Base-by-base conservation (phyloP, 2,329 filamentous ascomycete species). In the Claviceps arundinis region DNA sequence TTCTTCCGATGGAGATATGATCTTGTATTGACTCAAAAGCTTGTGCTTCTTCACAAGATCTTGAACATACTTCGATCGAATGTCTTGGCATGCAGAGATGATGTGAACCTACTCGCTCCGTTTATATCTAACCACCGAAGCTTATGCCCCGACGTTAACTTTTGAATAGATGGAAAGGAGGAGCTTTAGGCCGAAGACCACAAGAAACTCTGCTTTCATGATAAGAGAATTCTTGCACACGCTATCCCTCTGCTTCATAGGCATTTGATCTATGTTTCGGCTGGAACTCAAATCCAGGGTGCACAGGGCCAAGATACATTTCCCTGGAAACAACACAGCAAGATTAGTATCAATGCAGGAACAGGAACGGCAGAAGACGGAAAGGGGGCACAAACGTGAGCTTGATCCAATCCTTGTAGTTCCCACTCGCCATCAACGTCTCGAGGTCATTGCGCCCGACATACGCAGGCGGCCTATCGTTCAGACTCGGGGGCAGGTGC, bases 351-450 rank as follows among this genome's bases (percentile, higher is more conserved):
- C 6, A 1, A 13, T 22, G 4, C 24, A 14, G 40, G 3, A 40
- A 17, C 9, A 30, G 14, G 4, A 11, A 49, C n/a, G 2, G 24
- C 13, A 41, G 26, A 5, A 30, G 8, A 17, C 30, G 16, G 8
- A 22, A 8, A 7, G 53, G 19, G 40, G 22, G 5, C 19, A 75
- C 81, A 67, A 78, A 93, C 89, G 84, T 94, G 62, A 98, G 94
- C 74, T 95, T 97, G 67, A 98, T 89, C 93, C 93, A 98, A 68
- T 98, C 93, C 71, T 85, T 86, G 71, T 95, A 96, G 69, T 97
- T 89, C 57, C 81, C 80, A 69, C 89, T 96, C 14, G 84, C 84
- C 70, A 98, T 76, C 58, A 98, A 71, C n/a, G 88, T 95, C 77
- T 98, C 93, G 64, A 98, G 69, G 51, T 98, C 93, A 68, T 93